Conservation (phyloP, 208 protist species). For the Trypanosoma mega region DNA sequence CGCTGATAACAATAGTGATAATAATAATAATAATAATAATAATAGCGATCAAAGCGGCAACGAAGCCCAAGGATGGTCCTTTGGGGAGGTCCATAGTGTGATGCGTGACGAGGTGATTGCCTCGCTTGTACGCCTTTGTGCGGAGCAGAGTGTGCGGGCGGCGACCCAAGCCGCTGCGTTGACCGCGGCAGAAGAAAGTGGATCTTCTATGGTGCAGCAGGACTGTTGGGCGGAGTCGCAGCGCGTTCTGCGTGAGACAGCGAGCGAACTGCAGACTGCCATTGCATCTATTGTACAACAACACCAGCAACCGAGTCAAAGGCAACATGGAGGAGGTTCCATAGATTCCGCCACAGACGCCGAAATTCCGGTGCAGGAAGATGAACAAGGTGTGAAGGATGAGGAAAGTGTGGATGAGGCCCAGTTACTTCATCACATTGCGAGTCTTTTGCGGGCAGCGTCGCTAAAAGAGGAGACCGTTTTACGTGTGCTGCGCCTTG, state of each 20-base stretch:
- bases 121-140: conserved; percentile 40
- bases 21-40: background rate
- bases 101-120: conserved; percentile 22
- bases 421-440: conserved; percentile 40
- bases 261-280: conserved; percentile 22
- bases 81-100: background rate
- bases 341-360: background rate
- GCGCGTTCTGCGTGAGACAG: conserved; percentile 18
- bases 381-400: background rate
- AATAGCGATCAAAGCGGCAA: background rate
- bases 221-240: conserved; percentile 25
- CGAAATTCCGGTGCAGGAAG: background rate
- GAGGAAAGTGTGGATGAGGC: conserved; percentile 10
- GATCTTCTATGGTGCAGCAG: conserved; percentile 1
- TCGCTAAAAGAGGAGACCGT: conserved; percentile 54
- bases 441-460: conserved; percentile 49
- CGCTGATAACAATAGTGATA: conserved; percentile 4
- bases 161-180: conserved; percentile 29
- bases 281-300: too few relatives aligned
- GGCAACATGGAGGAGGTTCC: too few relatives aligned
- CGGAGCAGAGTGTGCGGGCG: conserved; percentile 33
- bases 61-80: background rate
- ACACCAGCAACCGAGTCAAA: too few relatives aligned
- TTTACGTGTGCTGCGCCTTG: conserved; percentile 45
- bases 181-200: conserved; percentile 11